These are phyloP conservation scores for Pezicula radicicola DNA, from an alignment of 2,329 filamentous ascomycete species.

Conservation along the genomic window DNA sequence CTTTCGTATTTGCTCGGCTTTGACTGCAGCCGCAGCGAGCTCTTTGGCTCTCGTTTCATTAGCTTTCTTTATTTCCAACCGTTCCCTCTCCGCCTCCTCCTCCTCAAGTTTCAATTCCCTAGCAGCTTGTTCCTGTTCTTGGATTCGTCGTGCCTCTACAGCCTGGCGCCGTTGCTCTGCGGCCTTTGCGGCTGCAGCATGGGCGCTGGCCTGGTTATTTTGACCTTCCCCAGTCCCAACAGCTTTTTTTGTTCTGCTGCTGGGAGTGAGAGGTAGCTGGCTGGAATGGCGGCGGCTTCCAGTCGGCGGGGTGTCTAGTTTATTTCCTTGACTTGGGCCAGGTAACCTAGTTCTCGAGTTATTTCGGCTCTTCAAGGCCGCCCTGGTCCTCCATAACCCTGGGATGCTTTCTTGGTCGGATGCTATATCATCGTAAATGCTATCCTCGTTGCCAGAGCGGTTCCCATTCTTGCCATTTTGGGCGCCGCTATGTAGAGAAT, in stretches of 20 bases:
- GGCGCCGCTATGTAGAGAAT: too few species aligned
- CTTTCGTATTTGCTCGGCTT: constrained; percentile 4
- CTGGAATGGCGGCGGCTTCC: constrained; percentile 10
- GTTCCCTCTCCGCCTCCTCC: constrained; percentile 11
- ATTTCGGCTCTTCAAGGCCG: constrained; percentile 14
- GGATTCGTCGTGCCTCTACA: constrained; percentile 11
- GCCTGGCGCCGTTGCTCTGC: constrained; percentile 15
- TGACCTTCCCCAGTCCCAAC: constrained; percentile 9
- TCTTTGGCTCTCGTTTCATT: constrained; percentile 1
- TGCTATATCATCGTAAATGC: constrained; percentile 22
- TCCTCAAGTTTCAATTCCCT: constrained; percentile 10
- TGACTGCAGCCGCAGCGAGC: neutral
- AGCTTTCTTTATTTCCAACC: constrained; percentile 6
- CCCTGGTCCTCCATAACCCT: constrained; percentile 11
- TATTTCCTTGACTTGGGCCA: constrained; percentile 12
- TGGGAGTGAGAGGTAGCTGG: constrained; percentile 22
- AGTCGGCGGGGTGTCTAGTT: constrained; percentile 19
- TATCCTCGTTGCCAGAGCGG: constrained; percentile 11
- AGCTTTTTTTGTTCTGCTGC: constrained; percentile 15
- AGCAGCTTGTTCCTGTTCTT: neutral
- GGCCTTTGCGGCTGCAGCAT: constrained; percentile 15
- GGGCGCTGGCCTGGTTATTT: constrained; percentile 14
- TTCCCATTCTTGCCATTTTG: constrained; percentile 2
- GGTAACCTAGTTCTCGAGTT: constrained; percentile 10
- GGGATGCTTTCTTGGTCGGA: constrained; percentile 19